Conservation (phyloP, 2,329 filamentous ascomycete species). For the Chaetomiaceae sp. region DNA sequence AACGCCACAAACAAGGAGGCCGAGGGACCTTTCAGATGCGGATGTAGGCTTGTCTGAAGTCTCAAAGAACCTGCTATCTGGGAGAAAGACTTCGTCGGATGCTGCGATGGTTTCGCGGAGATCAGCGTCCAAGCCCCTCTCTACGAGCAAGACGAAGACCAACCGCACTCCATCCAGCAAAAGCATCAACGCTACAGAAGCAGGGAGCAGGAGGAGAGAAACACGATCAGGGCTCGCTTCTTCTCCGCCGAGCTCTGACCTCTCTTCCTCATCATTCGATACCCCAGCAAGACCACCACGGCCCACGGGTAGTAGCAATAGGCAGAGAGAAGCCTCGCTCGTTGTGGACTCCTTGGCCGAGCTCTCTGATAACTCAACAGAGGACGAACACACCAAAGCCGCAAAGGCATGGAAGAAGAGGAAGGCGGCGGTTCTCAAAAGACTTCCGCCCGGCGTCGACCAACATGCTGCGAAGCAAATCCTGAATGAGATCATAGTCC, state of each 20-base stretch:
- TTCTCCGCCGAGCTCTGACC: conserved; percentile 19
- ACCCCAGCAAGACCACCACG: conserved; percentile 17
- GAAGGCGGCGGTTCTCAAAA: conserved; percentile 65
- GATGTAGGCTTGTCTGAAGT: conserved; percentile 6
- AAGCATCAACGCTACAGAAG: neutral
- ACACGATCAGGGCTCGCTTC: conserved; percentile 1
- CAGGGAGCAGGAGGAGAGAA: conserved; percentile 7
- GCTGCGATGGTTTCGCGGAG: conserved; percentile 16
- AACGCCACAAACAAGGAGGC: conserved; percentile 17
- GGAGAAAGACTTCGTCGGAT: conserved; percentile 19
- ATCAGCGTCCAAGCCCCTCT: conserved; percentile 7
- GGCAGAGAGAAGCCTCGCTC: conserved; percentile 24
- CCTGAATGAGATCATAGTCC: conserved; percentile 89
- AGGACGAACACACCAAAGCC: conserved; percentile 37
- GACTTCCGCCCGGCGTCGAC: conserved; percentile 78
- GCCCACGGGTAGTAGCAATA: conserved; percentile 32
- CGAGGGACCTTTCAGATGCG: conserved; percentile 11
- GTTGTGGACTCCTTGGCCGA: conserved; percentile 37
- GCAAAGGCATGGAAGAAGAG: conserved; percentile 57
- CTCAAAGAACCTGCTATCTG: neutral
- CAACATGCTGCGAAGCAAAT: conserved; percentile 82
- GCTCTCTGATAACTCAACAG: conserved; percentile 40
- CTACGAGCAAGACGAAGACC: conserved; percentile 8
- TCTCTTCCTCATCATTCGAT: conserved; percentile 20
- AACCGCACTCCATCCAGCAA: conserved; percentile 13